phyloP scores from a whole-genome alignment of 2,329 filamentous ascomycete species.

The Setomelanomma holmii region DNA sequence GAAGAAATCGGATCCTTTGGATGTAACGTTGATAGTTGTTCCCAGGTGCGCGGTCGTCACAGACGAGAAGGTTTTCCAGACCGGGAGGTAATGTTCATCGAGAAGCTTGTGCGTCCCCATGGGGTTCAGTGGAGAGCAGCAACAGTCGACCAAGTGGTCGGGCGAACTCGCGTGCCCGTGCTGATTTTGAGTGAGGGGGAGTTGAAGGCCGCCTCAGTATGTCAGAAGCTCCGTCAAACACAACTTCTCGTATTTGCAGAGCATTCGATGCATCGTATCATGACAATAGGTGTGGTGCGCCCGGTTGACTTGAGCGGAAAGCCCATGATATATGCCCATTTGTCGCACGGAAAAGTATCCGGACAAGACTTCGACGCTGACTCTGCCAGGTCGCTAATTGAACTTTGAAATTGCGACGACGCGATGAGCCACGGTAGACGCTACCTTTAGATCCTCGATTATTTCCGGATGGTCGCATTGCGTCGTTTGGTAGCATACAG shows the following conservation, averaged over 20 bases:
- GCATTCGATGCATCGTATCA: not conserved
- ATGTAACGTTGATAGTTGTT: conserved; percentile 3
- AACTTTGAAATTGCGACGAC: not conserved
- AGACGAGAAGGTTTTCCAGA: not conserved
- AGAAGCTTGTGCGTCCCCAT: conserved; percentile 17
- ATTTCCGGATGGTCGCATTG: too few relatives aligned
- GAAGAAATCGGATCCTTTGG: conserved; percentile 9
- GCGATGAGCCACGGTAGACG: not conserved
- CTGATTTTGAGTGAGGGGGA: not conserved
- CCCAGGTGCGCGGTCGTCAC: not conserved
- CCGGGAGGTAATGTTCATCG: conserved; percentile 3
- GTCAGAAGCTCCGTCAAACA: not conserved
- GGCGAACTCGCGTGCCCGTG: conserved; percentile 11
- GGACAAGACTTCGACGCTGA: not conserved
- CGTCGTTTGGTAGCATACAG: too few relatives aligned
- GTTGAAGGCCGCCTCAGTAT: not conserved
- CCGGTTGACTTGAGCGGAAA: not conserved
- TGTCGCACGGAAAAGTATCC: conserved; percentile 1
- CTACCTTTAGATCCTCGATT: too few relatives aligned
- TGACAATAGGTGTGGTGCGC: not conserved
- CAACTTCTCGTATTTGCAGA: not conserved
- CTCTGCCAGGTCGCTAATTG: not conserved
- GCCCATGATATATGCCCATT: not conserved
- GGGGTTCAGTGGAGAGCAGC: conserved; percentile 17
- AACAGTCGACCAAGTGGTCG: conserved; percentile 15